phyloP scores from a whole-genome alignment of 371 early-diverging fungal genomes.

The Mucor plumbeus region DNA sequence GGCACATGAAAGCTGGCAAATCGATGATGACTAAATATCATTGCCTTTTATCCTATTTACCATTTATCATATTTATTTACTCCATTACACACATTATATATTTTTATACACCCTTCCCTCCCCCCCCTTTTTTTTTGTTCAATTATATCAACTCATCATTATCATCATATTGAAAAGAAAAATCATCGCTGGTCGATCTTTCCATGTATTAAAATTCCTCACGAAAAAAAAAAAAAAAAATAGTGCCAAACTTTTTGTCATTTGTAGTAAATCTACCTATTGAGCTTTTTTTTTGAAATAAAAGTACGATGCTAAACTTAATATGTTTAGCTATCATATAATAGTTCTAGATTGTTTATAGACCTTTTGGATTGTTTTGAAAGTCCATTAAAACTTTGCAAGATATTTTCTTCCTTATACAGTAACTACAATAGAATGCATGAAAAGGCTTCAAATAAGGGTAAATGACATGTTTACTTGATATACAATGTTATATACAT shows the following conservation, averaged over 20 bases:
- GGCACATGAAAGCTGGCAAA: conserved; percentile 18
- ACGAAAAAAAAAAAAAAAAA: too few species aligned
- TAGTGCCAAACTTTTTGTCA: neutral
- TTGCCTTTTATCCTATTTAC: neutral
- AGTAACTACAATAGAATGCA: neutral
- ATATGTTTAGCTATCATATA: too few species aligned
- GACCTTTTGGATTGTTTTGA: too few species aligned
- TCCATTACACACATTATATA: neutral
- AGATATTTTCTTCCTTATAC: too few species aligned
- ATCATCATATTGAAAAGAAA: neutral
- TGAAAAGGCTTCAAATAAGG: neutral
- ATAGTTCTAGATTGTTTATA: too few species aligned
- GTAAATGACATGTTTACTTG: neutral
- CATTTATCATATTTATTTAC: neutral
- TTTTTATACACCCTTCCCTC: neutral
- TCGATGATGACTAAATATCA: conserved; percentile 23
- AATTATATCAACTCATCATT: neutral
- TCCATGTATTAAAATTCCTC: neutral
- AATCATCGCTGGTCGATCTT: conserved; percentile 6
- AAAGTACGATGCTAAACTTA: too few species aligned
- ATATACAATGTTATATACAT: conserved; percentile 5
- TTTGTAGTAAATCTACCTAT: neutral
- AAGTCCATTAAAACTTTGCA: too few species aligned
- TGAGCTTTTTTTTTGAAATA: neutral
- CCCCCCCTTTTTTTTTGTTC: neutral